Evolutionary conservation across 305 asterid species (phyloP).

Genomic region (Fraxinus ornus): DNA sequence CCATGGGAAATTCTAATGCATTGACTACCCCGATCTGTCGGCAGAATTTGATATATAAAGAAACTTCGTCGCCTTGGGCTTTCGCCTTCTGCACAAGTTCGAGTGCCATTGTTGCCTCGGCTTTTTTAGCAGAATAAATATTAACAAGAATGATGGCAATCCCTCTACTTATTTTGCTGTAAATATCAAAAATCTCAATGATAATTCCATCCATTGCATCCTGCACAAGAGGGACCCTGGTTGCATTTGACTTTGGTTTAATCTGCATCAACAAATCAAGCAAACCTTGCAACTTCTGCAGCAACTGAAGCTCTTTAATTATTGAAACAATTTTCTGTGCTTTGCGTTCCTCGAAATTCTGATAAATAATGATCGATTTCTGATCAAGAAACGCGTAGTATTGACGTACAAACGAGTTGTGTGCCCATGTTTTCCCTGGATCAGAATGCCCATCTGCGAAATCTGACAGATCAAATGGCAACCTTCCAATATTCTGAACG

Average conservation of each 20-base stretch:
- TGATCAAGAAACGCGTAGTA: slow-evolving; percentile 71
- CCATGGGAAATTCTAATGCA: slow-evolving; percentile 46
- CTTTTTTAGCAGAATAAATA: slow-evolving; percentile 44
- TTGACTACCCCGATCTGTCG: slow-evolving; percentile 52
- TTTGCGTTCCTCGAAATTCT: slow-evolving; percentile 26
- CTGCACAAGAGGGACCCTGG: slow-evolving; percentile 43
- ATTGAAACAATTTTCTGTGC: slow-evolving; percentile 15
- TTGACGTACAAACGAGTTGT: slow-evolving; percentile 51
- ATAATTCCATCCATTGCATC: slow-evolving; percentile 67
- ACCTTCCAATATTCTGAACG: slow-evolving; percentile 51
- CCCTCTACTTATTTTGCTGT: slow-evolving; percentile 57
- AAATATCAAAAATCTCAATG: slow-evolving; percentile 57
- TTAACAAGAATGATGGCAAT: slow-evolving; percentile 52
- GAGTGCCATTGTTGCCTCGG: slow-evolving; percentile 56
- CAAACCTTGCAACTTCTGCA: slow-evolving; percentile 52
- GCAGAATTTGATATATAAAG: slow-evolving; percentile 56
- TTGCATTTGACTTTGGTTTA: slow-evolving; percentile 46
- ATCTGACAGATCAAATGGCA: slow-evolving; percentile 72
- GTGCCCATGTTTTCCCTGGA: slow-evolving; percentile 38
- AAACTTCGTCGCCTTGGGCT: slow-evolving; percentile 52
- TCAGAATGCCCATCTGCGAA: slow-evolving; percentile 48
- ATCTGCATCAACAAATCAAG: slow-evolving; percentile 58
- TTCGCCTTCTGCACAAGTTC: slow-evolving; percentile 54
- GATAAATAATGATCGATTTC: slow-evolving; percentile 45
- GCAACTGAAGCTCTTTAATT: slow-evolving; percentile 38